Conservation (phyloP, 2,329 filamentous ascomycete species). For the Orbilia ellipsospora region DNA sequence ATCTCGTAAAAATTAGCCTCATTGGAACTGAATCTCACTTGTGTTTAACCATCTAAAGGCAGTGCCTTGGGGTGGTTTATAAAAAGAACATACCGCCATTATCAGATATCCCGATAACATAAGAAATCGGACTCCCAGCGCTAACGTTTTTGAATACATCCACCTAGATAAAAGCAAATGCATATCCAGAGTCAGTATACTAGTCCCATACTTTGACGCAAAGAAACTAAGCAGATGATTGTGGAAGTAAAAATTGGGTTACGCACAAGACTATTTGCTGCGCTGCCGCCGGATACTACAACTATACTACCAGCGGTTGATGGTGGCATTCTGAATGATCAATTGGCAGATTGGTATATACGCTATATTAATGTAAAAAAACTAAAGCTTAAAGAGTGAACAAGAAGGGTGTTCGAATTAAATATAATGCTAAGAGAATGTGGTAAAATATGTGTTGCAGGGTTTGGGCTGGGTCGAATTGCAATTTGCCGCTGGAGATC, state of each 20-base stretch:
- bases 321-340: not conserved
- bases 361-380: not conserved
- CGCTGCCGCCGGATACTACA: conserved; percentile 49
- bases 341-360: not conserved
- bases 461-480: too few relatives aligned
- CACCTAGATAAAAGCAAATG: conserved; percentile 20
- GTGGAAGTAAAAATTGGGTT: not conserved
- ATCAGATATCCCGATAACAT: conserved; percentile 94
- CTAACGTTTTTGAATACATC: conserved; percentile 53
- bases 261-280: conserved; percentile 52
- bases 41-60: too few relatives aligned
- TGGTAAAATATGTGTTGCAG: too few relatives aligned
- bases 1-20: not conserved
- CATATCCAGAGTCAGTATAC: not conserved
- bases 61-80: not conserved
- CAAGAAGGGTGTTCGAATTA: not conserved
- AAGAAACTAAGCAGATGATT: not conserved
- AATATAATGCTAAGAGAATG: not conserved
- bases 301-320: conserved; percentile 33
- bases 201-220: not conserved
- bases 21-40: not conserved
- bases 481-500: too few relatives aligned
- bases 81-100: conserved; percentile 72
- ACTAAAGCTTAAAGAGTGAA: not conserved
- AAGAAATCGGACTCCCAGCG: conserved; percentile 62